A percentile compares a stretch with the other conserved stretches of the same genome.
Evolutionary conservation across 1,284 basidiomycete genomes (phyloP).

Genomic region (Marasmius oreades): DNA sequence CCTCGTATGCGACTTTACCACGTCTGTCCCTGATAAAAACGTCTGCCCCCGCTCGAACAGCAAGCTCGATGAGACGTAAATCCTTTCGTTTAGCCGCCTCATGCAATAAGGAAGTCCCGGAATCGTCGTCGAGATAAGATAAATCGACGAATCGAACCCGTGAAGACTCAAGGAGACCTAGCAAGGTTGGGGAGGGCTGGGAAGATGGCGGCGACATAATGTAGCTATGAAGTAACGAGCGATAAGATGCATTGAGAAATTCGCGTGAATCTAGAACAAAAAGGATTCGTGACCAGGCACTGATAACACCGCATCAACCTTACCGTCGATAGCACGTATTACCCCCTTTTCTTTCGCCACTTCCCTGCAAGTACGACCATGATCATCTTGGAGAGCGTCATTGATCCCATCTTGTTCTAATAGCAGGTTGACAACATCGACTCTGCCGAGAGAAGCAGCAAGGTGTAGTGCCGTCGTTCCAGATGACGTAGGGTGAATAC

Average conservation of each 20-base stretch:
- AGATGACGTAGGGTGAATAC: conserved; percentile 63
- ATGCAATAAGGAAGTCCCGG: conserved; percentile 80
- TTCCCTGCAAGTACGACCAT: conserved; percentile 73
- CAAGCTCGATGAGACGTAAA: conserved; percentile 78
- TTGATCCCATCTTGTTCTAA: conserved; percentile 79
- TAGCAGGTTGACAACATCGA: conserved; percentile 73
- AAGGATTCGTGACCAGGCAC: not conserved
- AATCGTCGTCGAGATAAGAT: conserved; percentile 72
- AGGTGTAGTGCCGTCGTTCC: conserved; percentile 86
- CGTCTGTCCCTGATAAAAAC: conserved; percentile 84
- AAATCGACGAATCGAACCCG: conserved; percentile 61
- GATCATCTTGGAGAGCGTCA: conserved; percentile 72
- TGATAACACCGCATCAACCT: conserved; percentile 15
- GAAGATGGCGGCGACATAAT: conserved; percentile 54
- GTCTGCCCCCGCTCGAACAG: conserved; percentile 84
- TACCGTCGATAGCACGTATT: conserved; percentile 75
- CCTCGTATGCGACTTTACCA: conserved; percentile 77
- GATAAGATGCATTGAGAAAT: conserved; percentile 75
- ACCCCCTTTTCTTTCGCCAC: conserved; percentile 73
- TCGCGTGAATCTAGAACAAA: conserved; percentile 67
- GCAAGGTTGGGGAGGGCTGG: conserved; percentile 46
- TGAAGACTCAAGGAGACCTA: conserved; percentile 59
- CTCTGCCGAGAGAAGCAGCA: conserved; percentile 77
- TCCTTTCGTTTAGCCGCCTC: conserved; percentile 87
- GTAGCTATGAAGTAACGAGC: conserved; percentile 71